These are phyloP conservation scores for Naegleria fowleri DNA, from an alignment of 208 protist species.

Conservation along the genomic window DNA sequence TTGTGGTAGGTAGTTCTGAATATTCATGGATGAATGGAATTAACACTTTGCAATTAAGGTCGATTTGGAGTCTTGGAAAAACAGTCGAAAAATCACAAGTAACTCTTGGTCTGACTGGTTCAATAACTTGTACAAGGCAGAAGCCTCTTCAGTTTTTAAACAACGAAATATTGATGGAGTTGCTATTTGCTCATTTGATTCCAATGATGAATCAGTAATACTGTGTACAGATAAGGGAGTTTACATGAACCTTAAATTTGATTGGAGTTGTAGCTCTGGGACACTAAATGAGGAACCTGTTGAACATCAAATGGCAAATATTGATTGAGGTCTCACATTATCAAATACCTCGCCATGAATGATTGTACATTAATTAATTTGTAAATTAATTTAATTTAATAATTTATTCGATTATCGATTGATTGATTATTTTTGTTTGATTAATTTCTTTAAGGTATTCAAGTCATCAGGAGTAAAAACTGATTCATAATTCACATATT, in stretches of 20 bases:
- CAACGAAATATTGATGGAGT: neutral
- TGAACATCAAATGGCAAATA: neutral
- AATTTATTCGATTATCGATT: no score
- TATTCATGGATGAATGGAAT: no score
- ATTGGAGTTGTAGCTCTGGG: neutral
- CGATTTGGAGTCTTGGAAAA: neutral
- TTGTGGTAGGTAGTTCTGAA: neutral
- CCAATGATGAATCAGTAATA: neutral
- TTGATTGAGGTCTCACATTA: no score
- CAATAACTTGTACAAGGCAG: neutral
- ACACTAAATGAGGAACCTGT: neutral
- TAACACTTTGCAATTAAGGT: no score
- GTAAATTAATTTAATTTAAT: neutral
- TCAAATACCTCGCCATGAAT: no score
- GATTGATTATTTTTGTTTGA: neutral
- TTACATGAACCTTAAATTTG: neutral
- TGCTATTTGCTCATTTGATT: neutral
- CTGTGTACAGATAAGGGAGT: neutral
- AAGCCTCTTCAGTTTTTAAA: neutral
- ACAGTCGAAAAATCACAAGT: neutral
- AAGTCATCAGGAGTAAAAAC: neutral
- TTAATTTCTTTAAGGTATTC: neutral
- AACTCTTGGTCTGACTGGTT: neutral
- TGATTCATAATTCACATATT: neutral
- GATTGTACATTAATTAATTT: neutral